Evolutionary conservation across 768 basidiomycete species (phyloP), one percentile per base, ranked within the genome.

Genomic region (Gelatoporia subvermispora): DNA sequence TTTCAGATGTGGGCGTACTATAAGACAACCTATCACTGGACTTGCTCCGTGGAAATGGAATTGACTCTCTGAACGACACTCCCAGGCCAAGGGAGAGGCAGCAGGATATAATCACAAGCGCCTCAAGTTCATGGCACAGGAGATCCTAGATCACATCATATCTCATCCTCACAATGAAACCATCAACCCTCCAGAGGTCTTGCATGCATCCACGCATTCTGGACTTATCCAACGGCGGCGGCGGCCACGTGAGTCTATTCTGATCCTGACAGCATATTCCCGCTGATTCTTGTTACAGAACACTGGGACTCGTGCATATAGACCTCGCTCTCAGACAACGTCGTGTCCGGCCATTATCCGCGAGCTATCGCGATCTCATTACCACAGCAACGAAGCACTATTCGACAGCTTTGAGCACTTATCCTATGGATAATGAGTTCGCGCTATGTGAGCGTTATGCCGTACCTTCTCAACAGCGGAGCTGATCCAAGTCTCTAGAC

Each of bases 1-100:
- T 40, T 73, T 24, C 65, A 62, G 15, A 45, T 74, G 15, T 42
- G 63, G 13, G 45, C 61, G 2, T 63, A 69, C 35, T 59, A 68
- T 60, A 50, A 57, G 45, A 72, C 70, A 35, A 41, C 59, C 47
- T 18, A 9, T 15, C 23, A 3, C 34, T 11, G 9, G 3, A 18
- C 31, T 43, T 10, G 17, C 18, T 43, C 10, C 42, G 15, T 7
- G 20, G 11, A n/a, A 25, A 42, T n/a, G 8, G 4, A 2, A 17
- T 37, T 10, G n/a, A 3, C 7, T 37, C 18, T 18, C 31, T n/a
- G 16, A 3, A 22, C 42, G 42, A 3, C 10, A 15, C 23, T 15
- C 15, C n/a, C 24, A 41, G 37, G 31, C 44, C 36, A 35, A 35
- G 21, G 20, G 45, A 11, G 15, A 16, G 17, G 31, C 43, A 4